Evolutionary conservation across 495 filamentous ascomycete species (phyloP).

Genomic region (Aspergillus kassunensis): DNA sequence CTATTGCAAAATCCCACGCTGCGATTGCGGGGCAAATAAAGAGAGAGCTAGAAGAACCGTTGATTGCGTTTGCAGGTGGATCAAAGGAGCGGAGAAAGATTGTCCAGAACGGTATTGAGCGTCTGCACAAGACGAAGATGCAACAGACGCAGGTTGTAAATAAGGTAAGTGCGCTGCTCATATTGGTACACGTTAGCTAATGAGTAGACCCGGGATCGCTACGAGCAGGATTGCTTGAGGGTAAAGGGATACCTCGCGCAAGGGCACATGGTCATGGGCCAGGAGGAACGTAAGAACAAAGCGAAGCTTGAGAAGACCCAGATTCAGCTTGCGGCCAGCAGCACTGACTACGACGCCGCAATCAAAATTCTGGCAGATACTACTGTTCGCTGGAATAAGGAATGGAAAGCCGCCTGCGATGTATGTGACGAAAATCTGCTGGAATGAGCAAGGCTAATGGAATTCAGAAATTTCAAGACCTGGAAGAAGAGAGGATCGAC

Average conservation of each 20-base stretch:
- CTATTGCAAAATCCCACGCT: conserved; percentile 89
- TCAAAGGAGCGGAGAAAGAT: conserved; percentile 96
- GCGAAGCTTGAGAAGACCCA: conserved; percentile 98
- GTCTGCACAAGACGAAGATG: conserved; percentile 85
- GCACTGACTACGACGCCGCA: conserved; percentile 87
- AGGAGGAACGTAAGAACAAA: conserved; percentile 98
- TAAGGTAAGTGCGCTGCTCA: conserved; percentile 54
- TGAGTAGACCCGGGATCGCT: conserved; percentile 76
- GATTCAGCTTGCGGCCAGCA: conserved; percentile 84
- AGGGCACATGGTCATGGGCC: conserved; percentile 99
- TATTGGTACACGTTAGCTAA: neutral
- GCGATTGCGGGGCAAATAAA: conserved; percentile 92
- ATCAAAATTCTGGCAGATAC: conserved; percentile 95
- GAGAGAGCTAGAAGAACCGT: conserved; percentile 90
- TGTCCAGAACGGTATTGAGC: conserved; percentile 87
- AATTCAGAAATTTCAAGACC: conserved; percentile 89
- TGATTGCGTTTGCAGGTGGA: conserved; percentile 85
- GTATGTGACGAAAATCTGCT: conserved; percentile 32
- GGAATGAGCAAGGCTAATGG: conserved; percentile 21
- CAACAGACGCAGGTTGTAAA: conserved; percentile 89
- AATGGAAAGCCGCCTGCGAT: conserved; percentile 97
- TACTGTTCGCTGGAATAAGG: conserved; percentile 91
- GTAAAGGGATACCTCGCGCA: conserved; percentile 98
- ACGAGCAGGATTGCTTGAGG: conserved; percentile 94
- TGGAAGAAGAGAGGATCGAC: conserved; percentile 95